These are phyloP conservation scores for Pichia paraexigua DNA, from an alignment of 805 yeast genomes.

Conservation along the genomic window DNA sequence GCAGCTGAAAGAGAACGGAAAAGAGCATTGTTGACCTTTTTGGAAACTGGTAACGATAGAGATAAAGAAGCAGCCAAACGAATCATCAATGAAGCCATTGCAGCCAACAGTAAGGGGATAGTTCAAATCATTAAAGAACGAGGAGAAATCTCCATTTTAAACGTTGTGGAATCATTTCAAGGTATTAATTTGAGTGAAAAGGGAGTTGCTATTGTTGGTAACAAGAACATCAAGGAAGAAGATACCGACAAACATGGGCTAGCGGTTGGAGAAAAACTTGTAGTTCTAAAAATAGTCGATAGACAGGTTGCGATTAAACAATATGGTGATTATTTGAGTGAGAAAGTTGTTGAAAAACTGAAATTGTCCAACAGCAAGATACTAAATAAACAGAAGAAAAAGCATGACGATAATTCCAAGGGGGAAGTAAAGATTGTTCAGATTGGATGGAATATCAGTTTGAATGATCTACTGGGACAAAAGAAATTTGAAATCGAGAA, in stretches of 20 bases:
- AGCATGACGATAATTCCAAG: conserved; percentile 3
- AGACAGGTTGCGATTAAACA: conserved; percentile 20
- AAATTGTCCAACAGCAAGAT: conserved; percentile 11
- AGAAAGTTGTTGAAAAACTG: conserved; percentile 14
- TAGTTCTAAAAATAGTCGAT: conserved; percentile 22
- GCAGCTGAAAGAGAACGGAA: neutral
- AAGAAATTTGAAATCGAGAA: conserved; percentile 42
- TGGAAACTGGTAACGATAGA: conserved; percentile 20
- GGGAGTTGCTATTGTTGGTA: conserved; percentile 20
- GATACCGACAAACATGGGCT: conserved; percentile 6
- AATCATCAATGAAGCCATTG: conserved; percentile 13
- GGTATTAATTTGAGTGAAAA: conserved; percentile 19
- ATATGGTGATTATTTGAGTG: conserved; percentile 22
- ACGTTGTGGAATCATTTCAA: conserved; percentile 10
- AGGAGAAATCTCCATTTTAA: conserved; percentile 11
- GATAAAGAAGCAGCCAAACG: conserved; percentile 23
- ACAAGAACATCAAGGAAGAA: conserved; percentile 4
- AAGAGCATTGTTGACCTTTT: conserved; percentile 1
- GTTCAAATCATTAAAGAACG: conserved; percentile 17
- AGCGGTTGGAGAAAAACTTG: conserved; percentile 2
- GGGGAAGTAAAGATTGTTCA: conserved; percentile 33
- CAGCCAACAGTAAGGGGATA: conserved; percentile 13
- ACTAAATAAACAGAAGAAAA: conserved; percentile 9
- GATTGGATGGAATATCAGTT: conserved; percentile 50
- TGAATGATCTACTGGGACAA: conserved; percentile 44